phyloP scores from a whole-genome alignment of 2,329 filamentous ascomycete species.

The Apiospora koreana region DNA sequence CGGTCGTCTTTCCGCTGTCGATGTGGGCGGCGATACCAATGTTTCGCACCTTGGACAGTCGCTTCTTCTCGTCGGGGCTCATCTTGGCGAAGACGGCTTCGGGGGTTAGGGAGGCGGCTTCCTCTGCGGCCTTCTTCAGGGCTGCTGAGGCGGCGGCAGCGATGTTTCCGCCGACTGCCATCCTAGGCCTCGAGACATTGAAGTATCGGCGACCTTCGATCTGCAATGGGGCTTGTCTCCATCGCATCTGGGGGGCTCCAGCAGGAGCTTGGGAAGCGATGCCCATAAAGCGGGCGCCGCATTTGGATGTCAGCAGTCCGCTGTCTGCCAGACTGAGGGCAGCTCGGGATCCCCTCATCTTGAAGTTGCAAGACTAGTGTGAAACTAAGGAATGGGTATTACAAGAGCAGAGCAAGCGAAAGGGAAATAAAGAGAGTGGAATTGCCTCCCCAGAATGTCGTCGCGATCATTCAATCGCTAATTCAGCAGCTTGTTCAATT shows the following conservation, averaged over 20 bases:
- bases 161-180: conserved; percentile 29
- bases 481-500: neutral
- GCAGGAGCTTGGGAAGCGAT: conserved; percentile 27
- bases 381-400: conserved; percentile 17
- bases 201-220: conserved; percentile 40
- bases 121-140: conserved; percentile 53
- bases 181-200: conserved; percentile 36
- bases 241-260: conserved; percentile 31
- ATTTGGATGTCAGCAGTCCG: conserved; percentile 35
- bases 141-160: conserved; percentile 37
- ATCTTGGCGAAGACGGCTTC: conserved; percentile 76
- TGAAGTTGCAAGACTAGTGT: conserved; percentile 15
- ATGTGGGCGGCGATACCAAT: conserved; percentile 99
- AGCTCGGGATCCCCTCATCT: conserved; percentile 42
- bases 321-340: conserved; percentile 40
- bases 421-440: conserved; percentile 5
- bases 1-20: conserved; percentile 97
- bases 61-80: conserved; percentile 73
- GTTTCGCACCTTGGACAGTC: conserved; percentile 83
- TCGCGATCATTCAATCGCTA: neutral
- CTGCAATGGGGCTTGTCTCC: conserved; percentile 33
- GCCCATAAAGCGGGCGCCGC: conserved; percentile 34
- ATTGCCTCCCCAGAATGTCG: conserved; percentile 3
- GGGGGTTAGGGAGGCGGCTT: conserved; percentile 54
- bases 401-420: conserved; percentile 18